Evolutionary conservation across 441 rosid genomes (phyloP).

Genomic region (Syzygium syzygioides): DNA sequence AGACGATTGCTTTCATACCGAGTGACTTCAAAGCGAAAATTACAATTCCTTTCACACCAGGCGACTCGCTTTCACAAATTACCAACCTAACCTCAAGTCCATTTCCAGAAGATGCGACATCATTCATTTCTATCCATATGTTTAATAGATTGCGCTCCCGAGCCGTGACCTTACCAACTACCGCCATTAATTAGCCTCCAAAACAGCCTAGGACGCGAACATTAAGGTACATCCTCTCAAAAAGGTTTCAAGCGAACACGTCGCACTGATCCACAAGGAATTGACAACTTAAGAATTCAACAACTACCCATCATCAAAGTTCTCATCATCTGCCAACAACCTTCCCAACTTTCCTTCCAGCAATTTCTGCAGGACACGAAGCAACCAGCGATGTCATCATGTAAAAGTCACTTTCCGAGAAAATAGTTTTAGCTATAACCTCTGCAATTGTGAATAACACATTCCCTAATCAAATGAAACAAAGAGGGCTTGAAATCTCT

Average conservation of each 20-base stretch:
- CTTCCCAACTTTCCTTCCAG: background rate
- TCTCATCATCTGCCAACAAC: background rate
- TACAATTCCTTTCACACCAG: background rate
- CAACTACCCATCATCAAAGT: background rate
- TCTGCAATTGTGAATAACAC: background rate
- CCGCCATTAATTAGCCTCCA: background rate
- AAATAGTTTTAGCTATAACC: background rate
- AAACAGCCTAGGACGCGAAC: background rate
- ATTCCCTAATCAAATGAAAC: background rate
- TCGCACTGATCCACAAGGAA: background rate
- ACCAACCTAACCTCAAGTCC: background rate
- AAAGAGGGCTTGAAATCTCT: background rate
- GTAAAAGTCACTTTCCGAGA: background rate
- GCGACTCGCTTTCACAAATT: background rate
- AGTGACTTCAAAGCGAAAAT: background rate
- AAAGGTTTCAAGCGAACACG: background rate
- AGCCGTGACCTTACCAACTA: background rate
- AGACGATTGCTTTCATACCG: background rate
- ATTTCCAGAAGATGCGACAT: background rate
- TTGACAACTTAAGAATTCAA: background rate
- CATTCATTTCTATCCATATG: background rate
- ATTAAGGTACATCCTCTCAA: background rate
- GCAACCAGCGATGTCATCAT: background rate
- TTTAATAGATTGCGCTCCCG: background rate
- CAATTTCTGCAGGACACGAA: background rate